Evolutionary conservation across 2,329 filamentous ascomycete genomes (phyloP).

Genomic region (Aspergillus tubingensis): DNA sequence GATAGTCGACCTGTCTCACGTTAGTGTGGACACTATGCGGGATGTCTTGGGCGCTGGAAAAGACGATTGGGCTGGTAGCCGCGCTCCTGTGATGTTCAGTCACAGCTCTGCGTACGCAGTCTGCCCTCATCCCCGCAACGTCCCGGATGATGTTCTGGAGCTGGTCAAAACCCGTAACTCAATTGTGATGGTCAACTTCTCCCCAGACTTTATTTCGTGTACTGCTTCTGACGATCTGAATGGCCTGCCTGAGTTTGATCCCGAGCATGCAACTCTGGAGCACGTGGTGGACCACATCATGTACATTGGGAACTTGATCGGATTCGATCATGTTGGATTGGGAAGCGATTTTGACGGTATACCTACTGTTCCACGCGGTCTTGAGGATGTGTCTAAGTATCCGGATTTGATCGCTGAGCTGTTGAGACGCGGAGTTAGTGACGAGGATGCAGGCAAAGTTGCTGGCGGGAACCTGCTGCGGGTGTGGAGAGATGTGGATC

Average conservation of each 20-base stretch:
- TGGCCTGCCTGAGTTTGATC: constrained; percentile 68
- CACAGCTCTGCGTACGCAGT: constrained; percentile 80
- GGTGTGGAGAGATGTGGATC: constrained; percentile 80
- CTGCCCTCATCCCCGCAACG: constrained; percentile 88
- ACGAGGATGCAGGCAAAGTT: constrained; percentile 72
- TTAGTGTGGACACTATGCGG: constrained; percentile 76
- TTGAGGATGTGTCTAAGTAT: constrained; percentile 84
- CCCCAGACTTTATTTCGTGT: constrained; percentile 80
- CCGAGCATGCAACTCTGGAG: constrained; percentile 69
- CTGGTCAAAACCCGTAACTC: constrained; percentile 73
- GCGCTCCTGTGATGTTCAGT: constrained; percentile 83
- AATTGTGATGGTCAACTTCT: constrained; percentile 90
- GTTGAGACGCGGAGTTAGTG: constrained; percentile 70
- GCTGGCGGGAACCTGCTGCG: constrained; percentile 79
- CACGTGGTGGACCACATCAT: constrained; percentile 80
- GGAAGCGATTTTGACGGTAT: constrained; percentile 86
- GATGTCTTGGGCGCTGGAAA: constrained; percentile 70
- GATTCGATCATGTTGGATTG: constrained; percentile 83
- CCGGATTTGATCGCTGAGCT: constrained; percentile 76
- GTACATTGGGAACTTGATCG: constrained; percentile 79
- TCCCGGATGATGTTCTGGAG: constrained; percentile 78
- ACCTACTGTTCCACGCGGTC: constrained; percentile 62
- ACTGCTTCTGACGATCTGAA: constrained; percentile 58
- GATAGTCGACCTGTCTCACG: constrained; percentile 87
- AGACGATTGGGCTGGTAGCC: constrained; percentile 67